phyloP scores from a whole-genome alignment of 2,329 filamentous ascomycete species.

The Aspergillus ochraceoroseus region DNA sequence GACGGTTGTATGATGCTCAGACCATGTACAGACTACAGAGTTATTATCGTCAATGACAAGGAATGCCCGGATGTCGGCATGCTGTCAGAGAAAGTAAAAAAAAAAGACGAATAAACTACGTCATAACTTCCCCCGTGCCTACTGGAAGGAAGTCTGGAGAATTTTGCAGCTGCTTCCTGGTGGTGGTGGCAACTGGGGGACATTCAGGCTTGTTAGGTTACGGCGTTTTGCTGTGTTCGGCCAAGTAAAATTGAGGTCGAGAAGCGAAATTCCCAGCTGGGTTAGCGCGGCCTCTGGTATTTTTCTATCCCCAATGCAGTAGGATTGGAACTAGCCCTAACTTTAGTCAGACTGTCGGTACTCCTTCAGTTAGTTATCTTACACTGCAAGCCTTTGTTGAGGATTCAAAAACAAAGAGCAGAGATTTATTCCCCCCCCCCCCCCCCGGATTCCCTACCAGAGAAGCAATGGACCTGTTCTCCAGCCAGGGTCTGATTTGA shows the following conservation, averaged over 20 bases:
- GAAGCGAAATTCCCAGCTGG: conserved; percentile 21
- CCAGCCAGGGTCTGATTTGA: conserved; percentile 10
- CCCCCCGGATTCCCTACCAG: too few species aligned
- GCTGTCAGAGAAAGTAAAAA: not conserved
- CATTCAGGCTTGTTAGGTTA: conserved; percentile 7
- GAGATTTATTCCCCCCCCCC: too few species aligned
- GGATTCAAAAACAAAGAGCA: too few species aligned
- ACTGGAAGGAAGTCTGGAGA: too few species aligned
- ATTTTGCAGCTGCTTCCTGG: not conserved
- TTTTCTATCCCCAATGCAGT: not conserved
- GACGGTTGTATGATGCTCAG: conserved; percentile 3
- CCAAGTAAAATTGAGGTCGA: not conserved
- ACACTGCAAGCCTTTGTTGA: too few species aligned
- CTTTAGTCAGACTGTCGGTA: not conserved
- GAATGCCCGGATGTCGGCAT: conserved; percentile 12
- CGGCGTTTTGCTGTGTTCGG: conserved; percentile 1
- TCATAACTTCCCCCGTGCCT: too few species aligned
- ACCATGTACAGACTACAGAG: not conserved
- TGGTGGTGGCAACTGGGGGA: conserved; percentile 12
- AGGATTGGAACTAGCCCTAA: not conserved
- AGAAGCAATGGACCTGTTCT: conserved; percentile 2
- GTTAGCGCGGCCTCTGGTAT: conserved; percentile 7
- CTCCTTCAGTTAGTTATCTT: not conserved
- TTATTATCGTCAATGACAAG: too few species aligned
- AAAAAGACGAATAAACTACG: conserved; percentile 2